These are phyloP conservation scores for Coniochaeta ligniaria DNA, from an alignment of 2,329 filamentous ascomycete genomes.

Conservation along the genomic window DNA sequence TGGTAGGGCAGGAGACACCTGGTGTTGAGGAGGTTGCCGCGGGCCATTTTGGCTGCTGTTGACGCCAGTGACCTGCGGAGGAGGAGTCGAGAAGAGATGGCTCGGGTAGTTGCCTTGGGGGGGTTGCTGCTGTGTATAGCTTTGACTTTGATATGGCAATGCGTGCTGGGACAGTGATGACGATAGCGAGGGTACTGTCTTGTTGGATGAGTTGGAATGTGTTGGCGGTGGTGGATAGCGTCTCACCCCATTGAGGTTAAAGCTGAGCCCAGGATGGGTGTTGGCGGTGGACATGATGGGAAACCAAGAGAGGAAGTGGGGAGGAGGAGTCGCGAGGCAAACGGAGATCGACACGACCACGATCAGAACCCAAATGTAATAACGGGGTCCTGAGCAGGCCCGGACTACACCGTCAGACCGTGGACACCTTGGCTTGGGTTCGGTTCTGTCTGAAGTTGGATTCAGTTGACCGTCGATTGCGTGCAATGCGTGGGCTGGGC, in stretches of 20 bases:
- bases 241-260: conserved; percentile 39
- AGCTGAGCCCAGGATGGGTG: conserved; percentile 45
- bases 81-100: conserved; percentile 43
- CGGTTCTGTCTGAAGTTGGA: not conserved
- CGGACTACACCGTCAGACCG: not conserved
- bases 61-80: conserved; percentile 37
- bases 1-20: conserved; percentile 40
- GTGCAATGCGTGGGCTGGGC: not conserved
- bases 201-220: conserved; percentile 44
- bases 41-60: conserved; percentile 39
- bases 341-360: not conserved
- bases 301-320: not conserved
- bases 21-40: conserved; percentile 31
- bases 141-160: conserved; percentile 46
- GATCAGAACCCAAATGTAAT: conserved; percentile 1
- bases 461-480: not conserved
- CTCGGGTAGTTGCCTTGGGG: conserved; percentile 40
- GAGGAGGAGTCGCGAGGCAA: not conserved
- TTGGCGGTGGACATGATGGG: conserved; percentile 31
- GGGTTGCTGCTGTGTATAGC: conserved; percentile 45
- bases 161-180: conserved; percentile 45
- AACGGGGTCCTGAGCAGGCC: not conserved
- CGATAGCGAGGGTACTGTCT: conserved; percentile 31
- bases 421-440: not conserved
- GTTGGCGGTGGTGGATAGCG: conserved; percentile 34